These are phyloP conservation scores for Colletotrichum sansevieriae DNA, from an alignment of 2,329 filamentous ascomycete genomes.

Conservation along the genomic window DNA sequence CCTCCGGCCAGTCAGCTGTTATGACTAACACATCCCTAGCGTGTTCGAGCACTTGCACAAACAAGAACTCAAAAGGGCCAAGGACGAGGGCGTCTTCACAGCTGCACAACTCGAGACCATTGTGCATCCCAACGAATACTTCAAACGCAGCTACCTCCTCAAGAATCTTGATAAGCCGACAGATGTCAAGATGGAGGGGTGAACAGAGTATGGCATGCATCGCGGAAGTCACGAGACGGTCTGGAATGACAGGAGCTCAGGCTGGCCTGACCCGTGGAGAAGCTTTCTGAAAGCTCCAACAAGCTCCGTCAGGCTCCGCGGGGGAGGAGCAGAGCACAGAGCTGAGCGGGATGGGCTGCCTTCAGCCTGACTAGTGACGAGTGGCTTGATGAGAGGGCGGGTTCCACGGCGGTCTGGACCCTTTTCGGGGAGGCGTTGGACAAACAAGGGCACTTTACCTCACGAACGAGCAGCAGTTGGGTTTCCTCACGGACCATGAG, in stretches of 20 bases:
- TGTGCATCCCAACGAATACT: slow-evolving; percentile 97
- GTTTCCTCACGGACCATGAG: neutral
- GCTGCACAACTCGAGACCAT: slow-evolving; percentile 90
- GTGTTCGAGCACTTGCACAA: slow-evolving; percentile 93
- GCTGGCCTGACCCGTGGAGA: neutral
- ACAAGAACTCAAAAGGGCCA: slow-evolving; percentile 80
- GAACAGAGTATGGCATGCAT: slow-evolving; percentile 41
- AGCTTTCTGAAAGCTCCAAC: neutral
- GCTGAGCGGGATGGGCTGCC: slow-evolving; percentile 4
- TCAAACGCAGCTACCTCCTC: slow-evolving; percentile 91
- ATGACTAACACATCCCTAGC: slow-evolving; percentile 52
- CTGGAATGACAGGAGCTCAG: neutral
- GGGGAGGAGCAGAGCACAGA: neutral
- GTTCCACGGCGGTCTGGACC: slow-evolving; percentile 37
- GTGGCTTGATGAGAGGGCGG: slow-evolving; percentile 28
- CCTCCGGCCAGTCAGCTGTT: neutral
- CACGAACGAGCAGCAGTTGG: slow-evolving; percentile 6
- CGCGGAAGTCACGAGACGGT: neutral
- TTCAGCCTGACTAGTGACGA: slow-evolving; percentile 28
- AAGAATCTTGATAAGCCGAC: slow-evolving; percentile 77
- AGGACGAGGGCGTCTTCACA: slow-evolving; percentile 79
- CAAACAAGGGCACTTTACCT: neutral
- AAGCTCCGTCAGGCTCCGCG: neutral
- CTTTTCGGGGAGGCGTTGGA: slow-evolving; percentile 20
- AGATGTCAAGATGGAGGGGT: slow-evolving; percentile 71